Evolutionary conservation across 352 stramenopile species (phyloP), one percentile per base, ranked within the genome.

Genomic region (Phytophthora agathidicida): DNA sequence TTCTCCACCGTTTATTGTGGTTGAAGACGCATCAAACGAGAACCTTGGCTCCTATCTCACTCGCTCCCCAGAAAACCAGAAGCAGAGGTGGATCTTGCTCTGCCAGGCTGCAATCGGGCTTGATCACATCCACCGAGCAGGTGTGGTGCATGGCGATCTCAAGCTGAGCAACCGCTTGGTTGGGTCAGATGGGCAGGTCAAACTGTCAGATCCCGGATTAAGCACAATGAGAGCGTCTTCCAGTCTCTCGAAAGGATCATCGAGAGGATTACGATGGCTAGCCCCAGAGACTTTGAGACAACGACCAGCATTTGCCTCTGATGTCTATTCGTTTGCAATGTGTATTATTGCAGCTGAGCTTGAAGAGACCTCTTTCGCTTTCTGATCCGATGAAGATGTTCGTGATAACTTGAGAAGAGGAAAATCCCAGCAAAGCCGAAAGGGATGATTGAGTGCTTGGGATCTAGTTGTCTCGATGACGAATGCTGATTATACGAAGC

Each of bases 101-200:
- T 47, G 58, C 16, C 33, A 71, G 14, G 49, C 60, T 1, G 62
- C 57, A 3, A 35, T 71, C 10, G 68, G 62, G 8, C 27, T 70
- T 19, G 31, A 62, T 5, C 62, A 73, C 23, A 24, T 73, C 14
- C 67, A 73, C 39, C 3, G 51, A n/a, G 23, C 37, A 4, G 38
- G 31, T 2, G 42, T 73, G 7, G 53, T 76, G 10, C 67, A 76
- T 20, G 60, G 60, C 4, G 49, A 70, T 16, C 28, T 76, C 26
- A 73, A 66, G 23, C 49, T 64, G n/a, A 54, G 56, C 23, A 76
- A 76, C 33, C 64, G 72, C 16, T 11, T 76, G 1, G 36, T 73
- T 0, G 47, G 48, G 14, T 20, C 26, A 3, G 48, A 69, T 11
- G 20, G 39, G 7, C 30, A 42, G 7, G 27, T 63, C 3, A 73